phyloP scores from a whole-genome alignment of 2,329 filamentous ascomycete species.

The Aspergillus chevalieri region DNA sequence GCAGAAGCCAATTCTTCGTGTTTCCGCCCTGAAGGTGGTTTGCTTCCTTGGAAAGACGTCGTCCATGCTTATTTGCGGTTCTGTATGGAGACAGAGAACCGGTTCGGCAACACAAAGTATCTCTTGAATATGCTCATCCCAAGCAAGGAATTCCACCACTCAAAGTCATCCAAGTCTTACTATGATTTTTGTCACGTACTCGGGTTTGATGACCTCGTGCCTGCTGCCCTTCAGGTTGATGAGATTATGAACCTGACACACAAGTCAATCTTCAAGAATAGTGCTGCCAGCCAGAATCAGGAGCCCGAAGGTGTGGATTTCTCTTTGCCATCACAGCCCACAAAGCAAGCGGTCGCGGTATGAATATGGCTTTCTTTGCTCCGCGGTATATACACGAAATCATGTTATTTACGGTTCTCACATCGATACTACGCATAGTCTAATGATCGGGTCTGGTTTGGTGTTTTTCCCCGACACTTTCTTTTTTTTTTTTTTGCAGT shows the following conservation, averaged over 20 bases:
- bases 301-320: constrained; percentile 18
- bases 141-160: constrained; percentile 62
- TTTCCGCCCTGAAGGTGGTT: constrained; percentile 70
- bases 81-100: constrained; percentile 73
- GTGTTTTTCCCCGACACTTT: too few relatives aligned
- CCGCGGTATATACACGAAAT: background rate
- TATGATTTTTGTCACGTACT: constrained; percentile 60
- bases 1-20: constrained; percentile 88
- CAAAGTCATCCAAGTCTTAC: constrained; percentile 66
- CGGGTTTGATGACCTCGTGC: constrained; percentile 57
- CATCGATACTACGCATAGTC: constrained; percentile 18
- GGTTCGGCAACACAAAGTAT: constrained; percentile 89
- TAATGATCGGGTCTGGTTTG: constrained; percentile 10
- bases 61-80: constrained; percentile 68
- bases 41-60: constrained; percentile 69
- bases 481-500: too few relatives aligned
- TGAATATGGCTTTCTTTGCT: constrained; percentile 8
- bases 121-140: constrained; percentile 79
- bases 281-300: constrained; percentile 6
- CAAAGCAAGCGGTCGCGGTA: constrained; percentile 18
- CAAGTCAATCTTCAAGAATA: constrained; percentile 18
- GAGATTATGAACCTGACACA: constrained; percentile 40
- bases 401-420: constrained; percentile 1
- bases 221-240: constrained; percentile 62
- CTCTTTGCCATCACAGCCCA: constrained; percentile 15